Percentiles rank a stretch among this genome's conserved stretches.
phyloP scores from a whole-genome alignment of 331 rosid species.

The Malus hybrid region DNA sequence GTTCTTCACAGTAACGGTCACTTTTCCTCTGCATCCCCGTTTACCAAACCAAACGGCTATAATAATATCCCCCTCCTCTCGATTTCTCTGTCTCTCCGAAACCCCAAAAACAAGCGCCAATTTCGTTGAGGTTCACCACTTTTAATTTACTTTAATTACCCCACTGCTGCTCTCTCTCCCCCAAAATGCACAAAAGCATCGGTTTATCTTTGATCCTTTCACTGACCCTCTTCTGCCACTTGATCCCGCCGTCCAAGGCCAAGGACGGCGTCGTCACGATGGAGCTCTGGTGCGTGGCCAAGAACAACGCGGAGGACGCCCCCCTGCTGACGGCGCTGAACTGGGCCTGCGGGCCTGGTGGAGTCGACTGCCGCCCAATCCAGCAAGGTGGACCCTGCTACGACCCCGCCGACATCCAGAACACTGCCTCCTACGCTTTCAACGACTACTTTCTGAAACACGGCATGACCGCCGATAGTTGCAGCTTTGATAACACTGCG shows the following conservation, averaged over 20 bases:
- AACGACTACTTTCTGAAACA: slow-evolving; percentile 66
- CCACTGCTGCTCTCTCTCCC: not conserved
- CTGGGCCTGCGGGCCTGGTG: slow-evolving; percentile 91
- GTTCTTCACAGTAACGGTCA: slow-evolving; percentile 16
- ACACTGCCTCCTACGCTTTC: slow-evolving; percentile 79
- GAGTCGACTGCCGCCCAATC: slow-evolving; percentile 70
- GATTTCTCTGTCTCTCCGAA: slow-evolving; percentile 3
- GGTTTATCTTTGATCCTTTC: slow-evolving; percentile 2
- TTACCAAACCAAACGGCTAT: slow-evolving; percentile 6
- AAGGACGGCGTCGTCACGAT: slow-evolving; percentile 16
- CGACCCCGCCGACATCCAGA: slow-evolving; percentile 44
- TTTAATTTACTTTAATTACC: too few relatives aligned
- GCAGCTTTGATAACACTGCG: slow-evolving; percentile 65
- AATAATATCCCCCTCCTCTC: not conserved
- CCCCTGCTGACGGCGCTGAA: slow-evolving; percentile 57
- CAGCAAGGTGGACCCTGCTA: slow-evolving; percentile 76
- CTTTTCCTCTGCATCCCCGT: not conserved
- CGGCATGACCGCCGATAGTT: slow-evolving; percentile 66
- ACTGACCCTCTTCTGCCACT: not conserved
- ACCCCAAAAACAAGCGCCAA: not conserved
- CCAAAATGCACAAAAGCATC: slow-evolving; percentile 23
- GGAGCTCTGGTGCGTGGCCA: slow-evolving; percentile 96
- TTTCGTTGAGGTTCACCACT: not conserved
- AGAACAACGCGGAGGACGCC: slow-evolving; percentile 82
- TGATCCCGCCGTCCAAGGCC: slow-evolving; percentile 17